Evolutionary conservation across 1,284 basidiomycete genomes (phyloP).

Genomic region (Nidula niveotomentosa): DNA sequence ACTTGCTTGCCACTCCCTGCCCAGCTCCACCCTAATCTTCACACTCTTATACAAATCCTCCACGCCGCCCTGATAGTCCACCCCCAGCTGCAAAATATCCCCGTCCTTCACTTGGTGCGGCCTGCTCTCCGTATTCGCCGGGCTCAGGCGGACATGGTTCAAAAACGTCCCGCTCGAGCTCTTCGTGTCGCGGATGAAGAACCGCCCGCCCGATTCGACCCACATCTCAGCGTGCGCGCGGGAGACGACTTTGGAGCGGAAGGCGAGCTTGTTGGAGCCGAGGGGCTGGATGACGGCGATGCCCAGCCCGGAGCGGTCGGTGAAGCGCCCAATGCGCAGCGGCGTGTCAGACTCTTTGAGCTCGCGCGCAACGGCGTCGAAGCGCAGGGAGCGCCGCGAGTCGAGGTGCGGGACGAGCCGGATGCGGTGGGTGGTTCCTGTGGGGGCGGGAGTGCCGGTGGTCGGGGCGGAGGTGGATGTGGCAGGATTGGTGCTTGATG

Average conservation of each 20-base stretch:
- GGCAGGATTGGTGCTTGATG: slow-evolving; percentile 8
- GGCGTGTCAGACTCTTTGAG: slow-evolving; percentile 66
- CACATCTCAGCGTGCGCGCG: slow-evolving; percentile 95
- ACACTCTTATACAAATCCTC: slow-evolving; percentile 99
- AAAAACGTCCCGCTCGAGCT: slow-evolving; percentile 93
- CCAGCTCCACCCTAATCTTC: slow-evolving; percentile 93
- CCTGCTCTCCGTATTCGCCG: slow-evolving; percentile 81
- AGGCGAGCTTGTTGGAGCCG: slow-evolving; percentile 84
- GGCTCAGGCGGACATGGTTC: slow-evolving; percentile 89
- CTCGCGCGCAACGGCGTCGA: slow-evolving; percentile 91
- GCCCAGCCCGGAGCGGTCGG: slow-evolving; percentile 75
- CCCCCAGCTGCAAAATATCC: slow-evolving; percentile 93
- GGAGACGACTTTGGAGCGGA: slow-evolving; percentile 96
- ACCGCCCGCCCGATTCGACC: slow-evolving; percentile 66
- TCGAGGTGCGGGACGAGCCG: slow-evolving; percentile 96
- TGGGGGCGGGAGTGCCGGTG: slow-evolving; percentile 7
- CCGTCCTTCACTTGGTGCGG: slow-evolving; percentile 89
- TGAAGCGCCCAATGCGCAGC: slow-evolving; percentile 91
- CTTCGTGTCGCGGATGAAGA: slow-evolving; percentile 92
- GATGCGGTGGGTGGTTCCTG: slow-evolving; percentile 47
- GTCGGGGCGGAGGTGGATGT: slow-evolving; percentile 8
- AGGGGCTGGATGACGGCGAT: slow-evolving; percentile 69
- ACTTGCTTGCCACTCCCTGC: slow-evolving; percentile 86
- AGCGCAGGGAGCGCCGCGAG: slow-evolving; percentile 84
- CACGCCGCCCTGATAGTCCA: slow-evolving; percentile 97